Conservation (phyloP, 2,329 filamentous ascomycete genomes). For the Aureobasidium subglaciale region DNA sequence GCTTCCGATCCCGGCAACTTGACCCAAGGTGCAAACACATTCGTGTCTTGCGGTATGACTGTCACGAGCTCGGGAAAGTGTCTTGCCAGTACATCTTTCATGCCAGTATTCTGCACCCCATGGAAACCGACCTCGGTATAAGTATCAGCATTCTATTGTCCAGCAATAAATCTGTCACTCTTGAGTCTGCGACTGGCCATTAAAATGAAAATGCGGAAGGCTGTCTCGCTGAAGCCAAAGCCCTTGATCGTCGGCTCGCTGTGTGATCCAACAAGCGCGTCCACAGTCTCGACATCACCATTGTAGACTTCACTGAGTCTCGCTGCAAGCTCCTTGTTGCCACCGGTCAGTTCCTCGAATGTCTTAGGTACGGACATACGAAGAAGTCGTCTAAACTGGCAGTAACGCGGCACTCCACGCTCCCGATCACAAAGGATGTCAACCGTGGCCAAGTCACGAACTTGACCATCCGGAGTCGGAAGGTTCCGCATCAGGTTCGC, state of each 20-base stretch:
- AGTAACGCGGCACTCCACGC: conserved; percentile 41
- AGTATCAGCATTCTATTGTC: conserved; percentile 33
- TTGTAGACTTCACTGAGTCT: conserved; percentile 35
- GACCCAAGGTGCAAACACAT: conserved; percentile 32
- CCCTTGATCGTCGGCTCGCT: conserved; percentile 39
- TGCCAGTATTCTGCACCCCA: conserved; percentile 38
- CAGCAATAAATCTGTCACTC: conserved; percentile 41
- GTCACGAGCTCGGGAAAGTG: conserved; percentile 38
- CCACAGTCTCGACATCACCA: conserved; percentile 37
- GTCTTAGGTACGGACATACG: conserved; percentile 31
- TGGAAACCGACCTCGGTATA: conserved; percentile 37
- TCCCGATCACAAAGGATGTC: conserved; percentile 44
- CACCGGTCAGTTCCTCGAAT: conserved; percentile 37
- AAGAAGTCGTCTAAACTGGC: conserved; percentile 39
- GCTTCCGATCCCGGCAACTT: conserved; percentile 22
- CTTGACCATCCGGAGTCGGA: conserved; percentile 35
- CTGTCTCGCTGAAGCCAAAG: conserved; percentile 44
- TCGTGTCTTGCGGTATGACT: conserved; percentile 27
- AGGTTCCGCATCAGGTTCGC: conserved; percentile 37
- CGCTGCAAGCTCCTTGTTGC: conserved; percentile 30
- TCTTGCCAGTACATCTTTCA: conserved; percentile 38
- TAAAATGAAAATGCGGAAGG: conserved; percentile 41
- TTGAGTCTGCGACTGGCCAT: conserved; percentile 40
- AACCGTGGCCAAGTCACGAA: conserved; percentile 39
- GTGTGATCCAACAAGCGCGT: conserved; percentile 37